phyloP scores from a whole-genome alignment of 371 early-diverging fungal genomes.

The Dentiscutata heterogama region DNA sequence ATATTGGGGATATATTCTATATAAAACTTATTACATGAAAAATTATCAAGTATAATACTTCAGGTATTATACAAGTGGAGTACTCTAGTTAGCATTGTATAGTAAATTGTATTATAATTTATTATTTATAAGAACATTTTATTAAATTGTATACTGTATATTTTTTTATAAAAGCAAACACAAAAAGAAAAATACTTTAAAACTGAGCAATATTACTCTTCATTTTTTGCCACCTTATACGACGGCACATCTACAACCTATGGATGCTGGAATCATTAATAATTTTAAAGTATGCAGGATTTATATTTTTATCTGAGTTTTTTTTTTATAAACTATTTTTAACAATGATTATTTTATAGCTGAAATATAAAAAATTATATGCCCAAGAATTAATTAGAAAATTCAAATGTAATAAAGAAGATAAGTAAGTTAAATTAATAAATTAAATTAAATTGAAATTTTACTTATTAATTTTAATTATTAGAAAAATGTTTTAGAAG shows the following conservation, averaged over 20 bases:
- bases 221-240: conserved; percentile 10
- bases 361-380: neutral
- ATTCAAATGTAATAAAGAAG: neutral
- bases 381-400: neutral
- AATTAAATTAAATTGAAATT: neutral
- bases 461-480: neutral
- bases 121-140: no score
- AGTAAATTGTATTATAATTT: no score
- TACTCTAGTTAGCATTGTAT: no score
- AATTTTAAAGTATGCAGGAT: neutral
- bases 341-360: neutral
- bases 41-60: no score
- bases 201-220: neutral
- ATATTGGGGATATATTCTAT: no score
- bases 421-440: neutral
- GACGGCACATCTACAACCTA: neutral
- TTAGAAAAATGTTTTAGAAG: conserved; percentile 4
- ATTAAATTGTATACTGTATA: no score
- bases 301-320: neutral
- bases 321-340: neutral
- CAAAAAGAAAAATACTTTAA: no score
- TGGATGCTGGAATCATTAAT: conserved; percentile 19
- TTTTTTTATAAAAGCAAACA: no score
- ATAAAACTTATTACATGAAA: no score
- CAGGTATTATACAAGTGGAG: no score